A percentile compares a stretch with the other conserved stretches of the same genome.
phyloP scores from a whole-genome alignment of 495 filamentous ascomycete species.

The Aspergillus bridgeri region DNA sequence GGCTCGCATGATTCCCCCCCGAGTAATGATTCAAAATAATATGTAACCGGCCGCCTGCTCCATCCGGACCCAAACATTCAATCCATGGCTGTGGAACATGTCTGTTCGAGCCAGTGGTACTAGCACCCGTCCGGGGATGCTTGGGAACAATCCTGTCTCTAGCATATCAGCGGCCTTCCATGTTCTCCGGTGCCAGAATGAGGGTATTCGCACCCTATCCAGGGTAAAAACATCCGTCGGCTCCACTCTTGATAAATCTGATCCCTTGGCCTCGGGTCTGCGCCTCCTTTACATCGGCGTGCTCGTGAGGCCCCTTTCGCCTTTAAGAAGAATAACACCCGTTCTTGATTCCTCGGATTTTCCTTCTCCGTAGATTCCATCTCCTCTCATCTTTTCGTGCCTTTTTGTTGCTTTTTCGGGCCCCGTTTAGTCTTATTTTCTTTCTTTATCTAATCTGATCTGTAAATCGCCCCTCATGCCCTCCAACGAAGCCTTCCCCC shows the following conservation, averaged over 20 bases:
- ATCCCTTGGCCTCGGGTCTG: slow-evolving; percentile 1
- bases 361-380: not conserved
- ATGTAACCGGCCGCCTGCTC: not conserved
- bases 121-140: not conserved
- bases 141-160: not conserved
- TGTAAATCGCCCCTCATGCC: slow-evolving; percentile 23
- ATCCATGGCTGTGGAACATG: not conserved
- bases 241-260: not conserved
- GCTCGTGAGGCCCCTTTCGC: not conserved
- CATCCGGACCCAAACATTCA: not conserved
- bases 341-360: not conserved
- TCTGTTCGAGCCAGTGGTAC: not conserved
- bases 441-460: not conserved
- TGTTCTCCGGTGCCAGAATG: not conserved
- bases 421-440: not conserved
- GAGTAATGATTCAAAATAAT: not conserved
- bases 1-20: not conserved
- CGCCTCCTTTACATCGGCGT: not conserved
- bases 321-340: not conserved
- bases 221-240: not conserved
- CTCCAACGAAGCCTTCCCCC: slow-evolving; percentile 27
- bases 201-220: not conserved
- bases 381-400: not conserved
- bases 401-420: not conserved
- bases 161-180: not conserved